These are phyloP conservation scores for Sugiyamaella qingdaonensis DNA, from an alignment of 805 yeast species.

Conservation along the genomic window DNA sequence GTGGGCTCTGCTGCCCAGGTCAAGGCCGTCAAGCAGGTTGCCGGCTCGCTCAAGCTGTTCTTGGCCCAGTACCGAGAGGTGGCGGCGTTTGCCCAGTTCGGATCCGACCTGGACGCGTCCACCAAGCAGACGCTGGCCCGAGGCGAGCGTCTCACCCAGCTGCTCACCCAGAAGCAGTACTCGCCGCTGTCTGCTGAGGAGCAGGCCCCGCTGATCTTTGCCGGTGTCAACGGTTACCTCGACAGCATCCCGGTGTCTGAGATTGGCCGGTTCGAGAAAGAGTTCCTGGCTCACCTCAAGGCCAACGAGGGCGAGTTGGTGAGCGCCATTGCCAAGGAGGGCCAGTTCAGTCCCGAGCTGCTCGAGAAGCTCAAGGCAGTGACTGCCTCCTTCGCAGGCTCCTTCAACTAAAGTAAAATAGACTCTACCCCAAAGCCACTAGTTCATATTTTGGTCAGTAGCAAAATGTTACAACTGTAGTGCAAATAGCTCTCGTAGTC, in stretches of 20 bases:
- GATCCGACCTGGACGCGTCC: slow-evolving; percentile 99
- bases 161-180: slow-evolving; percentile 97
- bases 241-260: slow-evolving; percentile 80
- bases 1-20: slow-evolving; percentile 99
- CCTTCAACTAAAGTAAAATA: slow-evolving; percentile 44
- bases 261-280: slow-evolving; percentile 86
- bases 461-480: neutral
- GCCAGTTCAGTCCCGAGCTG: slow-evolving; percentile 84
- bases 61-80: slow-evolving; percentile 99
- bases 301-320: slow-evolving; percentile 83
- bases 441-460: no score
- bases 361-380: slow-evolving; percentile 85
- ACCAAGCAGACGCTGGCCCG: slow-evolving; percentile 98
- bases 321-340: slow-evolving; percentile 78
- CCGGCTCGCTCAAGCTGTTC: slow-evolving; percentile 99
- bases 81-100: slow-evolving; percentile 99
- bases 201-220: slow-evolving; percentile 97
- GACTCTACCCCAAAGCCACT: neutral
- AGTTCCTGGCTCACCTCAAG: slow-evolving; percentile 88
- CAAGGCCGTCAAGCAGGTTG: slow-evolving; percentile 99
- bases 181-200: slow-evolving; percentile 97
- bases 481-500: neutral
- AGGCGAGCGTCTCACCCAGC: slow-evolving; percentile 99
- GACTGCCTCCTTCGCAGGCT: slow-evolving; percentile 87
- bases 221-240: slow-evolving; percentile 99